Conservation (phyloP, 345 rosid species). For the Gossypium stocksii region DNA sequence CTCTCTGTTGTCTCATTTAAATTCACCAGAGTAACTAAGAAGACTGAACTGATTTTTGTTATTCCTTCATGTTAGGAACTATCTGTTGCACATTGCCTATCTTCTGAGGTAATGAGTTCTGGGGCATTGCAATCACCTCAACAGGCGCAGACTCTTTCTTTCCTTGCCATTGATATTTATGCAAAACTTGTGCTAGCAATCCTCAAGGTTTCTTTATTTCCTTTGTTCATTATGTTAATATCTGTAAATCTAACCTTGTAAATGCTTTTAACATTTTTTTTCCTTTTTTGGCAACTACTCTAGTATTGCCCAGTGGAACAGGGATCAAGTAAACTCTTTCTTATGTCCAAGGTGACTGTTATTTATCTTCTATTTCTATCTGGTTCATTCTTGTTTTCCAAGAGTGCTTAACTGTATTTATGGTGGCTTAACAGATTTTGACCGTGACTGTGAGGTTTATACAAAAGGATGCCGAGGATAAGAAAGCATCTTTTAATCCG, state of each 20-base stretch:
- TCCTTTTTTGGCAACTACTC: neutral
- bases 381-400: neutral
- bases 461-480: conserved; percentile 83
- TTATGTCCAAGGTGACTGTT: conserved; percentile 60
- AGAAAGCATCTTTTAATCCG: conserved; percentile 59
- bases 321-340: conserved; percentile 60
- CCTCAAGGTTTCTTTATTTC: conserved; percentile 33
- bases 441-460: conserved; percentile 62
- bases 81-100: conserved; percentile 79
- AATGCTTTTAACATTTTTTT: conserved; percentile 1
- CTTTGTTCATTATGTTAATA: neutral
- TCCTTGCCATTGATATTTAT: conserved; percentile 81
- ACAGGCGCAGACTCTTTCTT: conserved; percentile 64
- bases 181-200: conserved; percentile 73
- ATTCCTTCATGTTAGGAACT: conserved; percentile 46
- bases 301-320: conserved; percentile 65
- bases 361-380: neutral
- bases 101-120: conserved; percentile 63
- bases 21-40: conserved; percentile 1
- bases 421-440: conserved; percentile 53
- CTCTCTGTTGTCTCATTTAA: neutral
- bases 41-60: conserved; percentile 10
- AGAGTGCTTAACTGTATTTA: conserved; percentile 3
- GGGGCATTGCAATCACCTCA: conserved; percentile 56
- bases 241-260: neutral